These are phyloP conservation scores for Tuber borchii DNA, from an alignment of 495 filamentous ascomycete genomes.

Conservation along the genomic window DNA sequence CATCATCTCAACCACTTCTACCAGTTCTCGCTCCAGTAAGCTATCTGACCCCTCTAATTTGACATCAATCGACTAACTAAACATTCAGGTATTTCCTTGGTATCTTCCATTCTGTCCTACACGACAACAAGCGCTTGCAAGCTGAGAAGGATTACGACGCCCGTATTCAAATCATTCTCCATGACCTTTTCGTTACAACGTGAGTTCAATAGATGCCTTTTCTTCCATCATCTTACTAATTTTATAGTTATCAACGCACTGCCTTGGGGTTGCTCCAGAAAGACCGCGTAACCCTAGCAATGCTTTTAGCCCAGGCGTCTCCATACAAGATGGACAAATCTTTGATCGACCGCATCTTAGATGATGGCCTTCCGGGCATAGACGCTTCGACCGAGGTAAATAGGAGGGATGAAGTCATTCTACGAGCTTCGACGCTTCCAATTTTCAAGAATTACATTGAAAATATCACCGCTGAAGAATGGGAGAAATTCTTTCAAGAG, in stretches of 20 bases:
- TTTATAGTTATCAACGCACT: constrained; percentile 65
- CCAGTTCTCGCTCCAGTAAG: constrained; percentile 83
- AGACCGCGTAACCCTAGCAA: constrained; percentile 88
- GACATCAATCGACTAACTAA: constrained; percentile 1
- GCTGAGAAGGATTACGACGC: constrained; percentile 65
- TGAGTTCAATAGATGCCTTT: background rate
- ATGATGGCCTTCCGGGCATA: constrained; percentile 63
- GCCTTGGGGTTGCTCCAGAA: constrained; percentile 89
- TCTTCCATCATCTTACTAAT: background rate
- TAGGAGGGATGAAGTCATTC: constrained; percentile 63
- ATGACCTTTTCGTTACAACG: constrained; percentile 79
- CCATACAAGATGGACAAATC: constrained; percentile 88
- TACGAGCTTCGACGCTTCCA: constrained; percentile 58
- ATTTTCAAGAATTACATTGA: constrained; percentile 69
- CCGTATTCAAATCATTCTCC: constrained; percentile 79
- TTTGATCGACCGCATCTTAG: constrained; percentile 78
- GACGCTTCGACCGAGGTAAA: constrained; percentile 66
- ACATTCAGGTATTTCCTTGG: constrained; percentile 68
- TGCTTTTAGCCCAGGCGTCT: constrained; percentile 88
- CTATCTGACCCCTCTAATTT: background rate
- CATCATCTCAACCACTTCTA: constrained; percentile 99
- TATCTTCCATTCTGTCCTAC: constrained; percentile 91
- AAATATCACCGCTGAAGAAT: constrained; percentile 54
- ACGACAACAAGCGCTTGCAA: constrained; percentile 66
- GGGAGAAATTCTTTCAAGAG: constrained; percentile 74